Evolutionary conservation across 2,329 filamentous ascomycete species (phyloP), one percentile per base, ranked within the genome.

Genomic region (Fusarium guadeloupense): DNA sequence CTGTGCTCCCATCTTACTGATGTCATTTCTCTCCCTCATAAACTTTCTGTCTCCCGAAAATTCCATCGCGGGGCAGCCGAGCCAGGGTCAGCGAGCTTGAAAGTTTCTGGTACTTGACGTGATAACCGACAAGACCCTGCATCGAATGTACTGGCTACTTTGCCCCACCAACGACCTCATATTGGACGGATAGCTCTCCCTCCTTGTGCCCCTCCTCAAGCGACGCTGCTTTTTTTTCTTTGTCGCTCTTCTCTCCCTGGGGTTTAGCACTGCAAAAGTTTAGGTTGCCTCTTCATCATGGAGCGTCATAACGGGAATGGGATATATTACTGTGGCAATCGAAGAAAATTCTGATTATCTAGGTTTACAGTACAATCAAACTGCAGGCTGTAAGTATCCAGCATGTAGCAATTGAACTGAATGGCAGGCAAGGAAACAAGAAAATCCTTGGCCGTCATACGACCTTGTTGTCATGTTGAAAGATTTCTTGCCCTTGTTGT

Each of bases 21-120:
- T 71, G 71, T 74, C 72, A 74, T 73, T 52, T n/a, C n/a, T n/a
- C n/a, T n/a, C 51, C 46, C 58, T 41, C 43, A 64, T 53, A 47
- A 64, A 58, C 40, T 57, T 58, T 59, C 54, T 64, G 51, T 61
- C 59, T 64, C 63, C 57, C 60, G 61, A 72, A 72, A 68, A 59
- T 73, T 74, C 69, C 68, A 71, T 58, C 64, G 69, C 64, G 71
- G 71, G 71, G 71, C 70, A 70, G 25, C 54, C 49, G 58, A 50
- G 46, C 59, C 52, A 48, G 54, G 53, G 35, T 53, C 42, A 48
- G 21, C 52, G 9, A 28, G 49, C 48, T 56, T 33, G 4, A 43
- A 38, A 39, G 71, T 74, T 10, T 13, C 33, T 6, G 37, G 31
- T 66, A 74, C 67, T 34, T 54, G 28, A 2, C 6, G 0, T 8